Conservation (phyloP, 768 basidiomycete species). For the Rhizopogon vinicolor region DNA sequence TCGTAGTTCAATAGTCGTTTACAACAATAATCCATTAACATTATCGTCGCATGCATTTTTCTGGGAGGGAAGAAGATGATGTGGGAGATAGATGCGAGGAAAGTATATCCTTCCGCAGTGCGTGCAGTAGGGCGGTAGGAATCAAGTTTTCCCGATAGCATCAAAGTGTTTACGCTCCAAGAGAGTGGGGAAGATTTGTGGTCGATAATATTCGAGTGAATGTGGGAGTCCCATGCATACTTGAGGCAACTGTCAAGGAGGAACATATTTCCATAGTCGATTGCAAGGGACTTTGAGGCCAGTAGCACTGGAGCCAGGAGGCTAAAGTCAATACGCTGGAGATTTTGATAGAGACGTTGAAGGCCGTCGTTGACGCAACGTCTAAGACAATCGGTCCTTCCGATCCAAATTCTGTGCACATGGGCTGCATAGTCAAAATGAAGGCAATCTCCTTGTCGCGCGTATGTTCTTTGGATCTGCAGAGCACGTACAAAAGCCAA, state of each 20-base stretch:
- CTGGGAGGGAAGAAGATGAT: constrained; percentile 22
- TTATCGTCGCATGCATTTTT: too few relatives aligned
- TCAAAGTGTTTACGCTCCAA: constrained; percentile 13
- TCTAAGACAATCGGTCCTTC: background rate
- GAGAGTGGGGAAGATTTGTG: constrained; percentile 22
- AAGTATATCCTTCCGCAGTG: constrained; percentile 18
- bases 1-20: too few relatives aligned
- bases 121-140: constrained; percentile 26
- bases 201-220: background rate
- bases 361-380: too few relatives aligned
- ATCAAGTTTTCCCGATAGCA: constrained; percentile 24
- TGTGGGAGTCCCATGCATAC: constrained; percentile 1
- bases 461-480: constrained; percentile 17
- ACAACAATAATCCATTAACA: too few relatives aligned
- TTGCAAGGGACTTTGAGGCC: constrained; percentile 18
- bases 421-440: constrained; percentile 25
- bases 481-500: constrained; percentile 29
- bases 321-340: constrained; percentile 17
- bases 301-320: constrained; percentile 3
- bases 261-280: constrained; percentile 25
- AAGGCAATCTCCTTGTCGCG: constrained; percentile 15
- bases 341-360: constrained; percentile 4
- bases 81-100: constrained; percentile 32
- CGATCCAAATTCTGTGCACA: constrained; percentile 33
- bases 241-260: constrained; percentile 31